Conservation (phyloP, 2,329 filamentous ascomycete species). For the Fonsecaea monophora region DNA sequence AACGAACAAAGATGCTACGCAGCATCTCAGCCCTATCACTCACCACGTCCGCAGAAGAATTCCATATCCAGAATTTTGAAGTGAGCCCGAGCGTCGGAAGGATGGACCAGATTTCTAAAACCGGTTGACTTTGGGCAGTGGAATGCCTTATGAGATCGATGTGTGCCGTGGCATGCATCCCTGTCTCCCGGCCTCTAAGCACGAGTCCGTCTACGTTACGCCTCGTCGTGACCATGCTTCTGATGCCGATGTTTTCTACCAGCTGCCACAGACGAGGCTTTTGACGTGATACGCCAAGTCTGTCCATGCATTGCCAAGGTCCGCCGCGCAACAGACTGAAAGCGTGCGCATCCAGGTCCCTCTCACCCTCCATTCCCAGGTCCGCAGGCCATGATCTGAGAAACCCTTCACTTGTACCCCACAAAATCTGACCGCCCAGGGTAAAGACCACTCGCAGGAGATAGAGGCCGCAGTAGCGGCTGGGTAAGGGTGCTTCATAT, state of each 20-base stretch:
- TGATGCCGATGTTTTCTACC: not conserved
- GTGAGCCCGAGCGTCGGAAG: not conserved
- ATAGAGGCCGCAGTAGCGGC: constrained; percentile 12
- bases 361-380: not conserved
- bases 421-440: constrained; percentile 4
- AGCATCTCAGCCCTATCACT: not conserved
- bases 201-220: not conserved
- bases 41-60: not conserved
- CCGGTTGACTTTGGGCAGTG: not conserved
- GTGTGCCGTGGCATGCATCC: not conserved
- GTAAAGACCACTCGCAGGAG: not conserved
- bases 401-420: constrained; percentile 4
- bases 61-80: not conserved
- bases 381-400: constrained; percentile 7
- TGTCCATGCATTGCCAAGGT: constrained; percentile 20
- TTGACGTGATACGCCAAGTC: not conserved
- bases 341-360: not conserved
- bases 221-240: not conserved
- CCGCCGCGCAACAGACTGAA: not conserved
- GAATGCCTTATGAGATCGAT: not conserved
- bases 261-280: not conserved
- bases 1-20: not conserved
- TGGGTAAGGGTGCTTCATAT: constrained; percentile 10
- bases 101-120: not conserved
- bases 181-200: not conserved